Evolutionary conservation across 176 grass and related monocot species (phyloP).

Genomic region (Oryza meyeriana): DNA sequence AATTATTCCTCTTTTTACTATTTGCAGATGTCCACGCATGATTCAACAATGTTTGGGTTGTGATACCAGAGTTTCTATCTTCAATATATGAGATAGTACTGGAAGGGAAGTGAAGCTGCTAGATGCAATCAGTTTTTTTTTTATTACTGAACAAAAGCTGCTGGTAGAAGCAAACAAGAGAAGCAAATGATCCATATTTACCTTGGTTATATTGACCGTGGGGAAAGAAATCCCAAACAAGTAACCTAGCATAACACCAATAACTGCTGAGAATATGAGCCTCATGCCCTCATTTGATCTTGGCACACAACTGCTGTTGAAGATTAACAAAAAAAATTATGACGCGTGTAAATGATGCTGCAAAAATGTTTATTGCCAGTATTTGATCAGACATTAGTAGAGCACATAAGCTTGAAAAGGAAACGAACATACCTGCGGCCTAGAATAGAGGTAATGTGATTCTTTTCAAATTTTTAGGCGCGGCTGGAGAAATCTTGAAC

Average conservation of each 20-base stretch:
- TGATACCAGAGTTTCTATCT: slow-evolving; percentile 85
- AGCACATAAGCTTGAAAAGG: not conserved
- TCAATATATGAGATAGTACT: slow-evolving; percentile 83
- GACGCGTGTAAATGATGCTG: not conserved
- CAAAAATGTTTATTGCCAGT: not conserved
- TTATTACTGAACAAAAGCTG: not conserved
- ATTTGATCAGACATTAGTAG: not conserved
- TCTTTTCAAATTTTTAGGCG: not conserved
- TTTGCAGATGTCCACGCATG: slow-evolving; percentile 77
- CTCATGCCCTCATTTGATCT: slow-evolving; percentile 74
- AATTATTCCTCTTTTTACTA: slow-evolving; percentile 60
- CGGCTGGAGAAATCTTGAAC: not conserved
- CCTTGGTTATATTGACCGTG: slow-evolving; percentile 77
- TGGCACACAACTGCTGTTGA: slow-evolving; percentile 33
- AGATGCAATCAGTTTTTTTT: not conserved
- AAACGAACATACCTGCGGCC: slow-evolving; percentile 28
- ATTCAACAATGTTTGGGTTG: slow-evolving; percentile 79
- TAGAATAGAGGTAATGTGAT: not conserved
- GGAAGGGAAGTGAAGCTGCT: slow-evolving; percentile 70
- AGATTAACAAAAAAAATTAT: not conserved
- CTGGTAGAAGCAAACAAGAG: slow-evolving; percentile 1
- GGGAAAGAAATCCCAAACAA: slow-evolving; percentile 83
- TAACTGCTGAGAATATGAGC: slow-evolving; percentile 67
- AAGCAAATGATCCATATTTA: slow-evolving; percentile 24
- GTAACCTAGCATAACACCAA: slow-evolving; percentile 74